These are phyloP conservation scores for Salvia rosmarinus DNA, from an alignment of 257 asterid genomes.

Conservation along the genomic window DNA sequence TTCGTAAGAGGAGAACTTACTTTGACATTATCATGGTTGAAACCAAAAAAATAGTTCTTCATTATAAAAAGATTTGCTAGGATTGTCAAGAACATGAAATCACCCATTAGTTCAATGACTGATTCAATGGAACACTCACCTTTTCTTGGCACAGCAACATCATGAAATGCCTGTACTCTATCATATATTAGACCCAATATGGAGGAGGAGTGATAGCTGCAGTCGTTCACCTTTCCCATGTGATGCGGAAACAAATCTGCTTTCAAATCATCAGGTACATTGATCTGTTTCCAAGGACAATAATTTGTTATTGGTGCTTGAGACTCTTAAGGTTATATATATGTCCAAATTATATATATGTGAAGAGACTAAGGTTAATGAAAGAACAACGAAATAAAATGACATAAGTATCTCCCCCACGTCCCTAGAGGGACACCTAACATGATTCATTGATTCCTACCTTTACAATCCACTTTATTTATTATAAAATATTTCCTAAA, in stretches of 20 bases:
- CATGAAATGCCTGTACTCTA: conserved; percentile 39
- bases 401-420: not conserved
- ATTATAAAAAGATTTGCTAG: not conserved
- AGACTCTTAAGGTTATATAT: too few species aligned
- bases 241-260: conserved; percentile 66
- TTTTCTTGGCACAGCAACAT: conserved; percentile 25
- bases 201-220: conserved; percentile 56
- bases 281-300: conserved; percentile 48
- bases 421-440: not conserved
- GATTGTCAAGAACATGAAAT: not conserved
- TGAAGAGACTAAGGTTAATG: not conserved
- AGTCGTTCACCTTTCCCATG: conserved; percentile 46
- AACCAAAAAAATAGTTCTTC: not conserved
- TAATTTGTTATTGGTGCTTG: conserved; percentile 11
- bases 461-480: not conserved
- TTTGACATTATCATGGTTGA: not conserved
- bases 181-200: conserved; percentile 70
- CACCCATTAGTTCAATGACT: not conserved
- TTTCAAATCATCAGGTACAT: conserved; percentile 48
- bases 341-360: not conserved
- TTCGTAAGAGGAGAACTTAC: not conserved
- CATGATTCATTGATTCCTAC: not conserved
- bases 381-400: not conserved
- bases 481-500: not conserved
- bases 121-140: conserved; percentile 40